A percentile compares a stretch with the other conserved stretches of the same genome.
Conservation (phyloP, 2,329 filamentous ascomycete species). For the Alternaria novae-zelandiae region DNA sequence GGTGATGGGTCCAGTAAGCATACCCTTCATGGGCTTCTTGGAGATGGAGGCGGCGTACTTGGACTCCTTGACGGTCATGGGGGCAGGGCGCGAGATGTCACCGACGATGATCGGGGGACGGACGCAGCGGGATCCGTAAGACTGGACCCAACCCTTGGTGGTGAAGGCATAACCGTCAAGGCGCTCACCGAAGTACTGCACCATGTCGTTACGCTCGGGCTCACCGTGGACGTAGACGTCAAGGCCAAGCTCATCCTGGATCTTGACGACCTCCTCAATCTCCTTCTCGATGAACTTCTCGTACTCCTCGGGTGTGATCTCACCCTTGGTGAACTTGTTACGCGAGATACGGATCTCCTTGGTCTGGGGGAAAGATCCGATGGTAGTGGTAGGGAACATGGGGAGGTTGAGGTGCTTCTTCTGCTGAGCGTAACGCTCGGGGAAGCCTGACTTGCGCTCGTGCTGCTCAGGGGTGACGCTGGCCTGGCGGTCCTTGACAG, state of each 20-base stretch:
- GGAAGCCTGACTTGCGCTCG: constrained; percentile 91
- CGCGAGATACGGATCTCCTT: constrained; percentile 96
- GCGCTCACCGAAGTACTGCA: constrained; percentile 99
- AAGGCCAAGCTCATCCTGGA: constrained; percentile 97
- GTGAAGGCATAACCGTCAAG: constrained; percentile 98
- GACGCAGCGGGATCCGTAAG: constrained; percentile 97
- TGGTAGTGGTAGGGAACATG: constrained; percentile 98
- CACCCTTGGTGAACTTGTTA: constrained; percentile 98
- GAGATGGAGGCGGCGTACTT: constrained; percentile 97
- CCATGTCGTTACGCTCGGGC: constrained; percentile 99
- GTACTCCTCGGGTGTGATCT: constrained; percentile 91
- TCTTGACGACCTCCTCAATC: constrained; percentile 91
- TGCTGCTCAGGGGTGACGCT: constrained; percentile 85
- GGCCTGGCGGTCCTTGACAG: constrained; percentile 95
- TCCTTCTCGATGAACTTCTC: constrained; percentile 99
- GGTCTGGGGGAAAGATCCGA: constrained; percentile 99
- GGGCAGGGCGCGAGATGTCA: constrained; percentile 93
- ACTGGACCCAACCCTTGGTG: constrained; percentile 98
- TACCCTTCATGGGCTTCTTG: constrained; percentile 99
- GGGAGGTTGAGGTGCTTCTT: constrained; percentile 92
- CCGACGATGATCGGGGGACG: constrained; percentile 98
- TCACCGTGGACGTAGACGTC: constrained; percentile 98
- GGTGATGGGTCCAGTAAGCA: constrained; percentile 98
- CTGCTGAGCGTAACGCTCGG: constrained; percentile 83
- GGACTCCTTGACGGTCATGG: constrained; percentile 99